Conservation (phyloP, 345 rosid species). For the Turritis glabra region DNA sequence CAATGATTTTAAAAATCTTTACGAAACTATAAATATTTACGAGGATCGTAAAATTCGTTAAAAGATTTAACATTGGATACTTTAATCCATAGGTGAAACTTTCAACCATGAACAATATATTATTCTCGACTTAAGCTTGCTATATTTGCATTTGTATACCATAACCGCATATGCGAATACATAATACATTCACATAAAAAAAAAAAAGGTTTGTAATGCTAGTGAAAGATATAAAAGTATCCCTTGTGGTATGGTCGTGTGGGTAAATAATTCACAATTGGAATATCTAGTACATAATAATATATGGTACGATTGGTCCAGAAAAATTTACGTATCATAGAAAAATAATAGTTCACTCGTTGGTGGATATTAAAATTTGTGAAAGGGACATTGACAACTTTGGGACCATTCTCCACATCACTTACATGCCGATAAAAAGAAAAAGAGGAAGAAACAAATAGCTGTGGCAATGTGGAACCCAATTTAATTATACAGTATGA, state of each 20-base stretch:
- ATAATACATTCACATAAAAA: not conserved
- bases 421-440: not conserved
- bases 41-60: not conserved
- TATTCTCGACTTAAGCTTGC: not conserved
- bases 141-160: not conserved
- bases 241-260: not conserved
- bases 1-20: not conserved
- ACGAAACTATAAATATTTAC: not conserved
- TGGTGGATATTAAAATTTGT: slow-evolving; percentile 9
- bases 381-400: slow-evolving; percentile 11
- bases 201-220: not conserved
- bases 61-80: not conserved
- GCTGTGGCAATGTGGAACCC: slow-evolving; percentile 28
- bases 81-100: not conserved
- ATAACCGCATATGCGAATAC: not conserved
- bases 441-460: not conserved
- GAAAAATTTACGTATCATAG: not conserved
- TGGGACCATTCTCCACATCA: slow-evolving; percentile 34
- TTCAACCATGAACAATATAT: not conserved
- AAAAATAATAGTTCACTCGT: slow-evolving; percentile 25
- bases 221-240: not conserved
- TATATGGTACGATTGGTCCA: slow-evolving; percentile 5
- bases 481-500: not conserved
- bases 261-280: not conserved
- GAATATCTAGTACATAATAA: not conserved